phyloP scores from a whole-genome alignment of 768 basidiomycete genomes.

The Boletus vinaceobasis region DNA sequence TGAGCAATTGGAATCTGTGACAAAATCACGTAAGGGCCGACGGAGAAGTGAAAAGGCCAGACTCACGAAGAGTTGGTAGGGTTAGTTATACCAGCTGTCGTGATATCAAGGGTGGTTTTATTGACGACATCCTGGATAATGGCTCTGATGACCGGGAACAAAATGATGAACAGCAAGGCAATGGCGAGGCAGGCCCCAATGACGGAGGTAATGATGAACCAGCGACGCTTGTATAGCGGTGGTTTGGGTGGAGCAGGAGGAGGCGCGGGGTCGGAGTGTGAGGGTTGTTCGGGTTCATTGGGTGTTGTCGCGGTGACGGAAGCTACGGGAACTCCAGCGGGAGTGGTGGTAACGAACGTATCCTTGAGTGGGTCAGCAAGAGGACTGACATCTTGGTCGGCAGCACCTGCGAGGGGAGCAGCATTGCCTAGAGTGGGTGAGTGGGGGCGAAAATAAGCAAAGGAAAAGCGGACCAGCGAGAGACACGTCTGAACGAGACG shows the following conservation, averaged over 20 bases:
- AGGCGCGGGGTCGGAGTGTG: neutral
- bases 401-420: neutral
- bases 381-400: neutral
- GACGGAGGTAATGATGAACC: slow-evolving; percentile 59
- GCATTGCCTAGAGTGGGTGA: slow-evolving; percentile 12
- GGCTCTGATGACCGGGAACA: slow-evolving; percentile 66
- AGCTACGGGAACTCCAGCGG: slow-evolving; percentile 1
- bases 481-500: slow-evolving; percentile 13
- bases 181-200: slow-evolving; percentile 53
- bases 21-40: slow-evolving; percentile 3
- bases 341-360: slow-evolving; percentile 5
- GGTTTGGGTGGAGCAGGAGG: slow-evolving; percentile 12
- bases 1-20: slow-evolving; percentile 46
- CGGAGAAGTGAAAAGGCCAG: too few relatives aligned
- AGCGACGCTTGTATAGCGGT: slow-evolving; percentile 59
- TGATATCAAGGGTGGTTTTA: slow-evolving; percentile 49
- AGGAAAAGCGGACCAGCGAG: slow-evolving; percentile 5
- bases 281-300: neutral
- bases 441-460: too few relatives aligned
- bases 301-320: neutral
- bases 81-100: slow-evolving; percentile 46
- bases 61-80: slow-evolving; percentile 59
- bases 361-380: slow-evolving; percentile 12
- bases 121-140: slow-evolving; percentile 66
- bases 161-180: slow-evolving; percentile 59